Percentiles rank a stretch among this genome's conserved stretches.
Evolutionary conservation across 1,284 basidiomycete genomes (phyloP).

Genomic region (Apiotrichum mycotoxinovorans): DNA sequence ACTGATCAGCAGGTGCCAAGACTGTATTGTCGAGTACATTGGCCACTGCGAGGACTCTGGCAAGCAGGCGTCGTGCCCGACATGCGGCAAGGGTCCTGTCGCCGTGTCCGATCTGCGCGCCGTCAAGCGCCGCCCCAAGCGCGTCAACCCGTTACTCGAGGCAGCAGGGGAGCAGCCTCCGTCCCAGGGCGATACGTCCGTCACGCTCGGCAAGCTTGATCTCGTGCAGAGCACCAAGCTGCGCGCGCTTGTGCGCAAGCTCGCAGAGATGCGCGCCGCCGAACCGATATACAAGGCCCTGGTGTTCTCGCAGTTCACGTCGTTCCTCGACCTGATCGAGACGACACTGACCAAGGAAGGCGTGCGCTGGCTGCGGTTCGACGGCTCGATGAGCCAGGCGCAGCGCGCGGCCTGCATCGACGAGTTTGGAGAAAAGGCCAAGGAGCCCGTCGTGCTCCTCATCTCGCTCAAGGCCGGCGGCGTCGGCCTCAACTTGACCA

Average conservation of each 20-base stretch:
- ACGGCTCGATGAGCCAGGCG: slow-evolving; percentile 87
- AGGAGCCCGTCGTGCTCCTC: slow-evolving; percentile 73
- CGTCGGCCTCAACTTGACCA: slow-evolving; percentile 71
- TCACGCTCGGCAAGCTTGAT: slow-evolving; percentile 68
- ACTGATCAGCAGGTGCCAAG: slow-evolving; percentile 42
- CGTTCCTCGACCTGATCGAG: slow-evolving; percentile 75
- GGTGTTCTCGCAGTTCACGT: slow-evolving; percentile 73
- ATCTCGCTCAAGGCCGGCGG: slow-evolving; percentile 92
- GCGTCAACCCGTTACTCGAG: slow-evolving; percentile 29
- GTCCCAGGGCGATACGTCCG: slow-evolving; percentile 23
- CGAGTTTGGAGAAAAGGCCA: slow-evolving; percentile 65
- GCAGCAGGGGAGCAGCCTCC: slow-evolving; percentile 13
- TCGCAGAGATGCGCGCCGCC: slow-evolving; percentile 38
- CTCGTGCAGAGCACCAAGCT: slow-evolving; percentile 77
- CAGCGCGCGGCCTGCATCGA: slow-evolving; percentile 71
- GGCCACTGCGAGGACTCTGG: slow-evolving; percentile 47
- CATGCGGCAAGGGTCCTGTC: slow-evolving; percentile 44
- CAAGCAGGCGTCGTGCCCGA: slow-evolving; percentile 44
- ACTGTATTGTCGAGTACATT: slow-evolving; percentile 49
- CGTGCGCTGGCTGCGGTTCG: slow-evolving; percentile 76
- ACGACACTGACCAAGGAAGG: slow-evolving; percentile 68
- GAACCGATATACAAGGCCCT: slow-evolving; percentile 79
- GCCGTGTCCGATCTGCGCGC: slow-evolving; percentile 34
- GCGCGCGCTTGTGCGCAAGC: slow-evolving; percentile 40
- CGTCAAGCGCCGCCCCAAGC: slow-evolving; percentile 45